Conservation (phyloP, 768 basidiomycete genomes). For the Pleurotus djamor region DNA sequence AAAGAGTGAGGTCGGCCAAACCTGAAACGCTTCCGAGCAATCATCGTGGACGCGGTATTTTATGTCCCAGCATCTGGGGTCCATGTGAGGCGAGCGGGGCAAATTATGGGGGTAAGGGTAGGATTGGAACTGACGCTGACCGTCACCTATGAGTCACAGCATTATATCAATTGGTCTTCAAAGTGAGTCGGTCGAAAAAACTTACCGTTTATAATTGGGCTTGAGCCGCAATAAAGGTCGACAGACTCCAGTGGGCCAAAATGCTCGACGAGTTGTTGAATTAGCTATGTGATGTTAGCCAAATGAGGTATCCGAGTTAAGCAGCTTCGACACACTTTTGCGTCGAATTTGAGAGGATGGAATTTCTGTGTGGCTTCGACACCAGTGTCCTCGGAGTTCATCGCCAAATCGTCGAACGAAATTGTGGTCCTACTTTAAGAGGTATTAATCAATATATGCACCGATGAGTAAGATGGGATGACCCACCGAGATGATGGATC, state of each 20-base stretch:
- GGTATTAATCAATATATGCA: too few relatives aligned
- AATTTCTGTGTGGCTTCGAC: too few relatives aligned
- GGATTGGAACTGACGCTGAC: not conserved
- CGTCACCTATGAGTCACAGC: too few relatives aligned
- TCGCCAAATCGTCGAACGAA: too few relatives aligned
- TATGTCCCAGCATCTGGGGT: conserved; percentile 64
- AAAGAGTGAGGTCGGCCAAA: not conserved
- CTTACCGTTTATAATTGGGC: conserved; percentile 11
- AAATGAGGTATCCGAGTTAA: too few relatives aligned
- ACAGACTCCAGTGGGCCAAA: conserved; percentile 71
- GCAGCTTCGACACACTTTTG: too few relatives aligned
- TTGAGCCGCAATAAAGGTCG: conserved; percentile 20
- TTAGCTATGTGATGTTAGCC: conserved; percentile 31
- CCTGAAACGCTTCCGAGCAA: conserved; percentile 43
- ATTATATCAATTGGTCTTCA: too few relatives aligned
- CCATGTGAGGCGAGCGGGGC: conserved; percentile 55
- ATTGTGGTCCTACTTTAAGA: too few relatives aligned
- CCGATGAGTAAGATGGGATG: too few relatives aligned
- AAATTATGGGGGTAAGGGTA: conserved; percentile 57
- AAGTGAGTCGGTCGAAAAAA: not conserved
- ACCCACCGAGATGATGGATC: too few relatives aligned
- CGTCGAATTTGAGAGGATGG: too few relatives aligned
- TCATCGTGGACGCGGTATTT: conserved; percentile 81
- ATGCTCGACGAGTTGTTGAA: conserved; percentile 47
- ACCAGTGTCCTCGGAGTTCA: too few relatives aligned